A percentile compares a stretch with the other conserved stretches of the same genome.
Conservation (phyloP, 768 basidiomycete genomes). For the Termitomyces heimii region DNA sequence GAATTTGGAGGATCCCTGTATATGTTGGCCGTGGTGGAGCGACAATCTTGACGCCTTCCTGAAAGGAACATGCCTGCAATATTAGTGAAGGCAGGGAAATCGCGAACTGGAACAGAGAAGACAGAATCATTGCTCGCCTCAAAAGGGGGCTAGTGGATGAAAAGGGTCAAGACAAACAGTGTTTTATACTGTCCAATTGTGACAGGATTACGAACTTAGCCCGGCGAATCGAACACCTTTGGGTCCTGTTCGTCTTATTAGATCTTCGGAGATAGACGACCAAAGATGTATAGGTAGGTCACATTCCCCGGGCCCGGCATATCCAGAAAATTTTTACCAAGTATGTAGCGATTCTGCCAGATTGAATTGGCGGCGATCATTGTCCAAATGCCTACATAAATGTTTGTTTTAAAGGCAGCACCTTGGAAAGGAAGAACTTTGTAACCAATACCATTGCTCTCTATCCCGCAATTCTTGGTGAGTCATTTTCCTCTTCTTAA, state of each 20-base stretch:
- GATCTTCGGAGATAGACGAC: neutral
- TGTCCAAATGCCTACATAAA: neutral
- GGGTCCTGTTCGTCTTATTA: neutral
- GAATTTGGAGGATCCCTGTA: slow-evolving; percentile 5
- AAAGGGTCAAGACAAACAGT: neutral
- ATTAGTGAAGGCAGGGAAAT: neutral
- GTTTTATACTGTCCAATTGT: neutral
- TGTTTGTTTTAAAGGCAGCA: neutral
- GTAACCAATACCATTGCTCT: neutral
- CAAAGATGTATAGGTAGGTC: neutral
- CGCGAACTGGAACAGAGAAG: neutral
- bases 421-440: neutral
- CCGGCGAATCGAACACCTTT: neutral
- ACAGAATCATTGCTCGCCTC: neutral
- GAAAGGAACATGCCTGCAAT: neutral
- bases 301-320: neutral
- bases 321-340: neutral
- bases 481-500: neutral
- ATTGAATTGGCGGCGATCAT: neutral
- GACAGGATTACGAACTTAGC: neutral
- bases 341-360: neutral
- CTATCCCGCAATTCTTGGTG: neutral
- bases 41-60: slow-evolving; percentile 5
- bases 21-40: slow-evolving; percentile 5
- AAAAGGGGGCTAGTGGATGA: neutral